Evolutionary conservation across 148 eudicot genomes (phyloP), one percentile per base, ranked within the genome.

Genomic region (Rhododendron ovatum): DNA sequence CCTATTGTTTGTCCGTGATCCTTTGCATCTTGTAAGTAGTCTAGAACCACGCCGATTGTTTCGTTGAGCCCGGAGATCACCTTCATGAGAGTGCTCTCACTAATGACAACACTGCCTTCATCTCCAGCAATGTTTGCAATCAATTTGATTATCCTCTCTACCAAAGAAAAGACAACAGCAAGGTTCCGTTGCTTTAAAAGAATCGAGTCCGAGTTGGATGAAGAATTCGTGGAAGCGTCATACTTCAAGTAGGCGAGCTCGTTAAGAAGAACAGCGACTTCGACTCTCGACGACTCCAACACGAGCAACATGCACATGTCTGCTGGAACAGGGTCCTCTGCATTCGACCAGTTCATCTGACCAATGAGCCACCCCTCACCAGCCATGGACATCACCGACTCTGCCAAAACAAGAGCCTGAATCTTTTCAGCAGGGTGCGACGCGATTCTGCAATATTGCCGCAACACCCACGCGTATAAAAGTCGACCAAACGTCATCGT

Each of bases 21-120:
- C 98, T 94, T 95, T 37, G 96, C 96, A 90, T 96, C 99, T 90
- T 94, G 94, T 73, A 96, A 87, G 88, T 94, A 96, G 87, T 94
- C 99, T 5, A 96, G 92, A 83, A 94, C 94, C 63, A 92, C 93
- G 35, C 90, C 93, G 85, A 90, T 86, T 28, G 98, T 94, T 90
- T 96, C 98, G 82, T 95, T 90, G 84, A 96, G 96, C 88, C 96
- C 97, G 48, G 91, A 85, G 71, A 96, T 95, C 87, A 92, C 91
- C 87, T 93, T 96, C 5, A 79, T 90, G 61, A 92, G 88, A 50
- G 92, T 94, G 83, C 87, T 87, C 81, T 96, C 98, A 91, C 91
- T 89, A 51, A 94, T 90, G 63, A 26, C 35, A 85, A 63, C 37
- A 59, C 45, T 22, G 67, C 98, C 98, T 91, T 91, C 98, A 84